Conservation (phyloP, 2,329 filamentous ascomycete genomes). For the Xylaria sp. region DNA sequence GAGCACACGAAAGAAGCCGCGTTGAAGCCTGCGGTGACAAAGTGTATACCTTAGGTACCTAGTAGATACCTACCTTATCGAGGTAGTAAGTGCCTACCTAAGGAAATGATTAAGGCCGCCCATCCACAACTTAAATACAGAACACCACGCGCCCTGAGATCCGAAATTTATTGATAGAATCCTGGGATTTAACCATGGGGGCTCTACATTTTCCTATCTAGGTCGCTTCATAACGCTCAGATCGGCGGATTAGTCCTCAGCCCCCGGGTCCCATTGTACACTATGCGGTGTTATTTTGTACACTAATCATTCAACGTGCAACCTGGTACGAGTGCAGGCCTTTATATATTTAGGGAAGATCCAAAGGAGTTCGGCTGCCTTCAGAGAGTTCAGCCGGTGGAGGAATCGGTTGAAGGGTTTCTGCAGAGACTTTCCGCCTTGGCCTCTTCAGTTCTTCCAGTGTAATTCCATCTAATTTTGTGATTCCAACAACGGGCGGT, state of each 20-base stretch:
- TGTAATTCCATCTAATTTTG: slow-evolving; percentile 86
- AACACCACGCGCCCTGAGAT: background rate
- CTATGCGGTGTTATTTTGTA: slow-evolving; percentile 29
- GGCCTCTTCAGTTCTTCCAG: slow-evolving; percentile 85
- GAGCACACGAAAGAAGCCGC: background rate
- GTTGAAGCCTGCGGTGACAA: no score
- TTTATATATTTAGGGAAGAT: slow-evolving; percentile 38
- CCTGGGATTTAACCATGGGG: background rate
- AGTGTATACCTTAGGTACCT: background rate
- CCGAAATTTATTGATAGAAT: background rate
- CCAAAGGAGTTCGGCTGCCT: slow-evolving; percentile 37
- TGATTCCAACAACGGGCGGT: slow-evolving; percentile 88
- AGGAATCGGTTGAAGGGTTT: slow-evolving; percentile 42
- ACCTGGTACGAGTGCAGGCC: background rate
- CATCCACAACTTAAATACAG: background rate
- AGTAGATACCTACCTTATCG: background rate
- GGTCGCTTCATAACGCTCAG: background rate
- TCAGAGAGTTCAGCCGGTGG: slow-evolving; percentile 34
- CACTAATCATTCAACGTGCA: slow-evolving; percentile 25
- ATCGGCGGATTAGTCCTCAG: background rate
- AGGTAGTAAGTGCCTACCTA: background rate
- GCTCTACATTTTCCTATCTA: background rate
- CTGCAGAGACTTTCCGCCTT: slow-evolving; percentile 70
- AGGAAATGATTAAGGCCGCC: background rate
- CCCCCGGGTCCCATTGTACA: slow-evolving; percentile 13